These are phyloP conservation scores for Cryphonectria carpinicola DNA, from an alignment of 2,329 filamentous ascomycete genomes.

Conservation along the genomic window DNA sequence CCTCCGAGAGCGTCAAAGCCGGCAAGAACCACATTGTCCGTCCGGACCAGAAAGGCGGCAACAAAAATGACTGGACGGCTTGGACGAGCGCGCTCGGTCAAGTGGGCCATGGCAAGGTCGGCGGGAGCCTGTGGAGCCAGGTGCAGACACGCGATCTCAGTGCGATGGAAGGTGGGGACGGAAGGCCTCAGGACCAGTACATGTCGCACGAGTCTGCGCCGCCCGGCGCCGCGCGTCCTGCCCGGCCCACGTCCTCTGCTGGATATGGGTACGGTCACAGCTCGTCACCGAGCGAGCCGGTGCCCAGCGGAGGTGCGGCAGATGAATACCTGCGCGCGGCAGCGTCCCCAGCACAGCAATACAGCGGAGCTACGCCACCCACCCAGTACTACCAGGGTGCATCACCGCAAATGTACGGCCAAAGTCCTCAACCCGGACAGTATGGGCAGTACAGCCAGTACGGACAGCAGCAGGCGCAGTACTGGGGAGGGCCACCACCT, in stretches of 20 bases:
- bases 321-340: slow-evolving; percentile 28
- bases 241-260: slow-evolving; percentile 28
- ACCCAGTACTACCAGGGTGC: slow-evolving; percentile 36
- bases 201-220: slow-evolving; percentile 31
- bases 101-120: slow-evolving; percentile 59
- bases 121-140: slow-evolving; percentile 64
- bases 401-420: slow-evolving; percentile 28
- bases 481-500: slow-evolving; percentile 25
- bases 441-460: slow-evolving; percentile 29
- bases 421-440: slow-evolving; percentile 27
- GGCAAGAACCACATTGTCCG: slow-evolving; percentile 76
- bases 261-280: slow-evolving; percentile 18
- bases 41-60: slow-evolving; percentile 37
- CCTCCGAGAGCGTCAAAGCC: slow-evolving; percentile 78
- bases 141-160: slow-evolving; percentile 62
- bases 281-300: background rate
- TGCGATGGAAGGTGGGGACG: slow-evolving; percentile 56
- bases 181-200: slow-evolving; percentile 34
- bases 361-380: slow-evolving; percentile 37
- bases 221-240: slow-evolving; percentile 30
- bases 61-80: slow-evolving; percentile 40
- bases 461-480: slow-evolving; percentile 36
- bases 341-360: slow-evolving; percentile 28
- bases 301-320: slow-evolving; percentile 23
- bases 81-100: slow-evolving; percentile 41